A percentile compares a stretch with the other conserved stretches of the same genome.
Conservation (phyloP, 2,329 filamentous ascomycete species). For the Trichoderma guizhouense region DNA sequence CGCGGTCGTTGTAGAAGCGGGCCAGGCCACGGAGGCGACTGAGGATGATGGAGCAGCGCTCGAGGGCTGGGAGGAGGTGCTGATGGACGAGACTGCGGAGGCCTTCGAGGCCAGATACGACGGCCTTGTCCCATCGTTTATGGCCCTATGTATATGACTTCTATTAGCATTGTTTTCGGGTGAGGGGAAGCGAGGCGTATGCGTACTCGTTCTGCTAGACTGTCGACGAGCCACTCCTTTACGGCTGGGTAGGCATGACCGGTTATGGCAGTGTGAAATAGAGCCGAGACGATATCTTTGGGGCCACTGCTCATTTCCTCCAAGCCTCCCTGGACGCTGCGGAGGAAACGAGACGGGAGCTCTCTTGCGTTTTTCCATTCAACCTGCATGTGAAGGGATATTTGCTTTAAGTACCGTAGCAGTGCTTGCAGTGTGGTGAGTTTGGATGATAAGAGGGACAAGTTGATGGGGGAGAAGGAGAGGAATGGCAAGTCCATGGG, state of each 20-base stretch:
- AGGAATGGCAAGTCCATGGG: slow-evolving; percentile 84
- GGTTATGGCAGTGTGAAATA: slow-evolving; percentile 82
- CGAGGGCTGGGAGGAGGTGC: slow-evolving; percentile 82
- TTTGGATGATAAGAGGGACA: slow-evolving; percentile 82
- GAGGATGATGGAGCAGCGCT: slow-evolving; percentile 76
- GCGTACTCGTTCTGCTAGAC: slow-evolving; percentile 71
- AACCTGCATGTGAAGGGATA: slow-evolving; percentile 70
- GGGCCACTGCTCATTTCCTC: slow-evolving; percentile 56
- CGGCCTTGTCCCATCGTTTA: slow-evolving; percentile 91
- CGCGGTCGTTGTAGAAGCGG: slow-evolving; percentile 67
- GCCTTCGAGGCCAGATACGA: slow-evolving; percentile 71
- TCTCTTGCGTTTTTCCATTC: slow-evolving; percentile 84
- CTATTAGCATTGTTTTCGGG: slow-evolving; percentile 47
- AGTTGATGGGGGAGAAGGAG: slow-evolving; percentile 70
- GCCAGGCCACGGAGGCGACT: slow-evolving; percentile 81
- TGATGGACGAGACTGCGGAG: slow-evolving; percentile 78
- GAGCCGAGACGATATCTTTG: slow-evolving; percentile 64
- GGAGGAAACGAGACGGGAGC: slow-evolving; percentile 73
- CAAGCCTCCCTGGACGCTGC: slow-evolving; percentile 72
- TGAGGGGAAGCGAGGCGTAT: slow-evolving; percentile 48
- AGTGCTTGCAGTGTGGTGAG: slow-evolving; percentile 85
- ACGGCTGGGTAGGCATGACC: slow-evolving; percentile 73
- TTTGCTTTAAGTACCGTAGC: slow-evolving; percentile 78
- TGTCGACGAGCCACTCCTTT: slow-evolving; percentile 85
- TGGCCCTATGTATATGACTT: slow-evolving; percentile 59